phyloP scores from a whole-genome alignment of 805 yeast genomes.

The Suhomyces tanzawaensis region DNA sequence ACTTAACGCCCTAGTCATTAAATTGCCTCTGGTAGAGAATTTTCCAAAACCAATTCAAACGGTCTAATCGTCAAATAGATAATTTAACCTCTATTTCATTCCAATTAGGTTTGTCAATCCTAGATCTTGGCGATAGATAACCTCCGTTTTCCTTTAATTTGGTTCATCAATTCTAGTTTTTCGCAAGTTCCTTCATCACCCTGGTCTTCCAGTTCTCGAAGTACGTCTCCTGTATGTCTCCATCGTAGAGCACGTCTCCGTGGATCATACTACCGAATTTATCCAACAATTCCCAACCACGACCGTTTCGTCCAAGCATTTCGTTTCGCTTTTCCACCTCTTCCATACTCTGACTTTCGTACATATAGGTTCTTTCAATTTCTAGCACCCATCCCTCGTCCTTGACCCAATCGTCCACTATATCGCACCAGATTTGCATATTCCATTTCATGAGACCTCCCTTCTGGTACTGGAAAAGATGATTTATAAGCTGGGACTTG shows the following conservation, averaged over 20 bases:
- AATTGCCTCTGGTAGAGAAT: no score
- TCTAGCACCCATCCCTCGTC: conserved; percentile 63
- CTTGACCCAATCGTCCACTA: conserved; percentile 53
- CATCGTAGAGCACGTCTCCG: conserved; percentile 28
- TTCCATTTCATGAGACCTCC: conserved; percentile 53
- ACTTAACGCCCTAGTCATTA: no score
- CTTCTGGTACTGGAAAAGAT: conserved; percentile 50
- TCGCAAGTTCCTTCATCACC: neutral
- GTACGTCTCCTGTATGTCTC: conserved; percentile 29
- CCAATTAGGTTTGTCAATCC: no score
- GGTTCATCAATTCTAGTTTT: neutral
- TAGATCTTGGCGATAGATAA: no score
- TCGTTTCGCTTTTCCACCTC: conserved; percentile 24
- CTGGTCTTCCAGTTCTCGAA: conserved; percentile 28
- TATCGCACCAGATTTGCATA: conserved; percentile 49
- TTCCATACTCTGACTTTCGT: conserved; percentile 24
- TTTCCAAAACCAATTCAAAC: no score
- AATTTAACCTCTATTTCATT: no score
- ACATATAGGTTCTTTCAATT: conserved; percentile 45
- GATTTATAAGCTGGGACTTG: conserved; percentile 46
- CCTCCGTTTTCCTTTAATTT: neutral
- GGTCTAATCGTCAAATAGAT: no score
- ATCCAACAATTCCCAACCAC: conserved; percentile 29
- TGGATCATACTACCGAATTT: conserved; percentile 35
- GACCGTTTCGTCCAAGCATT: conserved; percentile 28